These are phyloP conservation scores for Phytophthora cajani DNA, from an alignment of 352 stramenopile species.

Conservation along the genomic window DNA sequence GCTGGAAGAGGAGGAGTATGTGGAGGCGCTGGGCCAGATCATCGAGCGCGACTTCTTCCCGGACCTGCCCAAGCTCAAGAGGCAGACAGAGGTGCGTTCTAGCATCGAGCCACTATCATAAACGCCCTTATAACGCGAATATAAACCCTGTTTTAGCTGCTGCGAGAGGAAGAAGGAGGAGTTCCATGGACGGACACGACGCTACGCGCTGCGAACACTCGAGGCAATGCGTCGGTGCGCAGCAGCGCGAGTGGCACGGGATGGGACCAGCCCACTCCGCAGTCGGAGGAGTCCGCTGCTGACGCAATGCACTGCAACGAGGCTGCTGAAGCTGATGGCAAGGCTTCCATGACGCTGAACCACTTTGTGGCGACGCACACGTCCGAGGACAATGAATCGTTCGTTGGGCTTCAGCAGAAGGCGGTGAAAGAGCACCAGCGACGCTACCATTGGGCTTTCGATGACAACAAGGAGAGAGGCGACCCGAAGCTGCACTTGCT, in stretches of 20 bases:
- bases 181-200: conserved; percentile 34
- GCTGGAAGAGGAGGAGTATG: conserved; percentile 85
- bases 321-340: conserved; percentile 12
- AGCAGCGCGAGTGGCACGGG: conserved; percentile 32
- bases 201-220: conserved; percentile 17
- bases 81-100: conserved; percentile 54
- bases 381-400: conserved; percentile 86
- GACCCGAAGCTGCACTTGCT: conserved; percentile 79
- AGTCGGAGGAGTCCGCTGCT: conserved; percentile 3
- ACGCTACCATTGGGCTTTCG: conserved; percentile 84
- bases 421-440: conserved; percentile 67
- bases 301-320: conserved; percentile 1
- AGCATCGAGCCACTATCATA: not conserved
- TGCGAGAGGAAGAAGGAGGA: conserved; percentile 29
- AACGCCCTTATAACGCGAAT: not conserved
- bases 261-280: conserved; percentile 74
- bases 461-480: conserved; percentile 52
- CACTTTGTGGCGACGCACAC: conserved; percentile 84
- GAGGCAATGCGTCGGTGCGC: conserved; percentile 24
- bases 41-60: conserved; percentile 91
- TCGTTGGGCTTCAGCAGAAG: conserved; percentile 80
- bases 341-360: conserved; percentile 64
- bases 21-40: conserved; percentile 74
- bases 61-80: conserved; percentile 64
- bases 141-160: conserved; percentile 23